Evolutionary conservation across 1,284 basidiomycete species (phyloP).

Genomic region (Rhodotorula sp.): DNA sequence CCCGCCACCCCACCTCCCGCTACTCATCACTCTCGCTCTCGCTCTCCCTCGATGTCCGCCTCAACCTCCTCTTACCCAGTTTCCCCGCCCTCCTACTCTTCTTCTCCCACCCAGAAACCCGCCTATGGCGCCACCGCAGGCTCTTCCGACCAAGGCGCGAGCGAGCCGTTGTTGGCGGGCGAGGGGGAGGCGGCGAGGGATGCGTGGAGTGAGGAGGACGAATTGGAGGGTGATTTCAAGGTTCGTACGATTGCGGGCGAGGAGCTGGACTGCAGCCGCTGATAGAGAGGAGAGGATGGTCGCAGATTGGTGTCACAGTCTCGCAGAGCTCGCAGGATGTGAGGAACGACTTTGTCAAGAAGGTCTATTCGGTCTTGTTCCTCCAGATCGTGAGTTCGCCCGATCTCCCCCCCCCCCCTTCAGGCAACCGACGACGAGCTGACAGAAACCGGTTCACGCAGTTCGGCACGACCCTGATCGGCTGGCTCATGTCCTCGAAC

Average conservation of each 20-base stretch:
- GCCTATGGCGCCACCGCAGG: conserved; percentile 4
- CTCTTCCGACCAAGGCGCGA: background rate
- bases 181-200: conserved; percentile 3
- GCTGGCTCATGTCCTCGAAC: conserved; percentile 25
- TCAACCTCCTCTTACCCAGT: conserved; percentile 1
- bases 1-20: background rate
- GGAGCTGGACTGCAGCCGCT: background rate
- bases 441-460: background rate
- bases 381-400: conserved; percentile 33
- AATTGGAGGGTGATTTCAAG: conserved; percentile 23
- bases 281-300: background rate
- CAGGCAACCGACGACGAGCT: no score
- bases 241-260: background rate
- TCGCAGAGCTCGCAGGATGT: conserved; percentile 32
- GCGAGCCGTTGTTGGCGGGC: conserved; percentile 11
- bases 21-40: conserved; percentile 2
- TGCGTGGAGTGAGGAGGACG: conserved; percentile 18
- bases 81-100: conserved; percentile 4
- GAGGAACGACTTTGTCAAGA: conserved; percentile 40
- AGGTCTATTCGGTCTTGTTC: conserved; percentile 42
- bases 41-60: background rate
- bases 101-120: background rate
- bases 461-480: conserved; percentile 29
- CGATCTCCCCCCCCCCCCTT: background rate
- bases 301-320: conserved; percentile 41